Conservation (phyloP, 345 rosid species). For the Populus nigra region DNA sequence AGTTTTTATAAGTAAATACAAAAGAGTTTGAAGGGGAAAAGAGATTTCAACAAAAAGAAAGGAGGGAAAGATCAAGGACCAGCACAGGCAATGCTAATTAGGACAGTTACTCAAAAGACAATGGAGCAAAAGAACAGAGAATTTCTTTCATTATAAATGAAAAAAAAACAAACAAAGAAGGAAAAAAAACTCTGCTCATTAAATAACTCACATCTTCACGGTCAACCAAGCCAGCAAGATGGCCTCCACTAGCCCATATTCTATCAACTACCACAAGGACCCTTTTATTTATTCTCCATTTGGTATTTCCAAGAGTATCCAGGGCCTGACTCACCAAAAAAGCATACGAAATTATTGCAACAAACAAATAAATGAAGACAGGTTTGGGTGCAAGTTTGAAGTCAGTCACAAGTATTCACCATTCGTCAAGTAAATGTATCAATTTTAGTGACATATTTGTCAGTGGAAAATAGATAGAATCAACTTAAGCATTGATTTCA, state of each 20-base stretch:
- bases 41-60: neutral
- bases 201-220: constrained; percentile 74
- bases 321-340: constrained; percentile 63
- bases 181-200: constrained; percentile 10
- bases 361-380: neutral
- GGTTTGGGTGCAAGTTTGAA: neutral
- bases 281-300: constrained; percentile 88
- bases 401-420: neutral
- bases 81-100: neutral
- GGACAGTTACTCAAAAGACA: neutral
- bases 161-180: constrained; percentile 1
- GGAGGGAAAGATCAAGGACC: neutral
- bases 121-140: neutral
- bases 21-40: neutral
- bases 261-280: constrained; percentile 78
- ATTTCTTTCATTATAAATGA: constrained; percentile 7
- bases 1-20: neutral
- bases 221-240: constrained; percentile 73
- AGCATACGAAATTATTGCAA: constrained; percentile 17
- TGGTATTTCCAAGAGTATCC: constrained; percentile 90
- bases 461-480: neutral
- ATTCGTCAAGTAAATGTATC: neutral
- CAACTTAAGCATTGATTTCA: constrained; percentile 16
- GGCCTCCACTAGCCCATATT: constrained; percentile 93
- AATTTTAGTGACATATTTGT: neutral